A percentile compares a stretch with the other conserved stretches of the same genome.
Evolutionary conservation across 768 basidiomycete species (phyloP).

Genomic region (Pholiota conissans): DNA sequence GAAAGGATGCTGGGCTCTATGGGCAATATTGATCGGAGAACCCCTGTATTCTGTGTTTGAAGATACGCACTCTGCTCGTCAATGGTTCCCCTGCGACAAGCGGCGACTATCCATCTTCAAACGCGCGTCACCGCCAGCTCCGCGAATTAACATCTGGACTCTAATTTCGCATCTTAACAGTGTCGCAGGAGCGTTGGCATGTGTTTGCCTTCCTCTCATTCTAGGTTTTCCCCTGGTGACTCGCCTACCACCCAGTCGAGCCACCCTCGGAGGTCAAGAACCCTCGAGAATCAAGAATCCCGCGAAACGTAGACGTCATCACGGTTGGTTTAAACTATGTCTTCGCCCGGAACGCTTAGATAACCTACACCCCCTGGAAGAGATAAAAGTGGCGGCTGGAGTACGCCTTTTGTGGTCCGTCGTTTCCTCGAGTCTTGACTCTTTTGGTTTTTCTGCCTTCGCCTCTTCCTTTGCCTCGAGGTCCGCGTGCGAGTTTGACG

Average conservation of each 20-base stretch:
- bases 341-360: constrained; percentile 5
- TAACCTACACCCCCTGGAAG: neutral
- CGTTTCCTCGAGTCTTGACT: neutral
- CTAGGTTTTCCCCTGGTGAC: neutral
- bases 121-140: neutral
- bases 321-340: neutral
- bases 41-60: neutral
- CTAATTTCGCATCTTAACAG: too few relatives aligned
- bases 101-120: too few relatives aligned
- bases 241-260: too few relatives aligned
- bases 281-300: constrained; percentile 7
- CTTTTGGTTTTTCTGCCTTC: neutral
- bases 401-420: neutral
- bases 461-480: too few relatives aligned
- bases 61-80: too few relatives aligned
- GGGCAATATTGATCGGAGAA: too few relatives aligned
- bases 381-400: neutral
- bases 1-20: too few relatives aligned
- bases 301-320: neutral
- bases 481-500: too few relatives aligned
- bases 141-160: too few relatives aligned
- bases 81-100: too few relatives aligned
- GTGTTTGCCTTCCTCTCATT: neutral
- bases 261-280: constrained; percentile 4
- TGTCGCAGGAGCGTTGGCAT: neutral